A percentile compares a stretch with the other conserved stretches of the same genome.
Conservation (phyloP, 139 green algal species). For the Chlamydomonas sp. region DNA sequence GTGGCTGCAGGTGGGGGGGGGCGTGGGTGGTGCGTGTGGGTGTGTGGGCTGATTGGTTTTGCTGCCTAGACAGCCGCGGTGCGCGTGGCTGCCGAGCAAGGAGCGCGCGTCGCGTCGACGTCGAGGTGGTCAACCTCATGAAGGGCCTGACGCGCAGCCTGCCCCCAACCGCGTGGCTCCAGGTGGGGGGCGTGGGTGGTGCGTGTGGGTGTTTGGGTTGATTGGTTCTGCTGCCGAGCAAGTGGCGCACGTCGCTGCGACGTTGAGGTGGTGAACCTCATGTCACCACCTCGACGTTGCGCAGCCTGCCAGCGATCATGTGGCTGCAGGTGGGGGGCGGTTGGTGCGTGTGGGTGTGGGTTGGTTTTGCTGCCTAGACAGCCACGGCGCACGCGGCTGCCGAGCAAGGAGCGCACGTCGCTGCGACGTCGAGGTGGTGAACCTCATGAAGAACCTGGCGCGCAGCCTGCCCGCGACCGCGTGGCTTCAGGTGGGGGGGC, state of each 20-base stretch:
- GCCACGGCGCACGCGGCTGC: no score
- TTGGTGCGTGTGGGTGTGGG: no score
- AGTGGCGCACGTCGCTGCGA: constrained; percentile 11
- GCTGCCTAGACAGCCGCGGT: no score
- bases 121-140: constrained; percentile 31
- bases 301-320: constrained; percentile 53
- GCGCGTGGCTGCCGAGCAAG: no score
- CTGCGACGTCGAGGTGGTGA: constrained; percentile 16
- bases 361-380: no score
- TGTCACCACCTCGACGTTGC: constrained; percentile 23
- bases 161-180: constrained; percentile 73
- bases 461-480: constrained; percentile 53
- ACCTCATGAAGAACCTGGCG: constrained; percentile 28
- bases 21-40: no score
- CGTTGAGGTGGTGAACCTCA: constrained; percentile 19
- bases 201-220: no score
- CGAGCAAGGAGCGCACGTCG: no score
- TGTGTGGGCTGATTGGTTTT: no score
- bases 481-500: no score
- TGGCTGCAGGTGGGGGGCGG: constrained; percentile 87
- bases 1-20: constrained; percentile 84
- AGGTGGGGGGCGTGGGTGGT: no score
- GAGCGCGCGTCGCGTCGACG: no score
- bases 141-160: constrained; percentile 33
- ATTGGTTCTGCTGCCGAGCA: neutral